Evolutionary conservation across 345 rosid species (phyloP).

Genomic region (Salix exigua): DNA sequence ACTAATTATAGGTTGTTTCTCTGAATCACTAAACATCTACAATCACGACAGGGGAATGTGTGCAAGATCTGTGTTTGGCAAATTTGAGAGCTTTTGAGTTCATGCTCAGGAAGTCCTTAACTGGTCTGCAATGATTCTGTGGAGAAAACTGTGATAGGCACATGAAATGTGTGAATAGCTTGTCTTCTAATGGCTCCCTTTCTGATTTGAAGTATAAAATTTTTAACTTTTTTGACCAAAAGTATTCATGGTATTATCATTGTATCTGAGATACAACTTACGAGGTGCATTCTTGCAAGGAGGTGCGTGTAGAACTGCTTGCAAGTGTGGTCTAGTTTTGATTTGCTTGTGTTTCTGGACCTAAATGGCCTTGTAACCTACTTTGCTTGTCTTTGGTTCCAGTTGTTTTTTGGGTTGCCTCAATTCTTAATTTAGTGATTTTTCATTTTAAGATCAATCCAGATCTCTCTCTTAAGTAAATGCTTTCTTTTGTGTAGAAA

Average conservation of each 20-base stretch:
- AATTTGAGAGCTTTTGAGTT: neutral
- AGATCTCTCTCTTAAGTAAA: conserved; percentile 10
- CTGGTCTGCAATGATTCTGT: neutral
- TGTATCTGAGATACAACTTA: neutral
- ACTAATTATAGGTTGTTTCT: neutral
- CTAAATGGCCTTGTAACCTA: neutral
- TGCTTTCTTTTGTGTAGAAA: conserved; percentile 51
- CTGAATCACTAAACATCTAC: neutral
- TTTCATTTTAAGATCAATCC: neutral
- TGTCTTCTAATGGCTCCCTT: neutral
- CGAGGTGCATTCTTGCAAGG: neutral
- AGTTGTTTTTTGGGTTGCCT: neutral
- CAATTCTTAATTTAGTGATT: conserved; percentile 1
- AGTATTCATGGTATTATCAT: neutral
- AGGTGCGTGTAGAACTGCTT: neutral
- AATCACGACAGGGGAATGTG: neutral
- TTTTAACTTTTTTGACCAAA: neutral
- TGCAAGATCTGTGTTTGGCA: neutral
- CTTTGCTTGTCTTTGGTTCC: neutral
- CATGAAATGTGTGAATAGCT: neutral
- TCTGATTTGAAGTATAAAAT: neutral
- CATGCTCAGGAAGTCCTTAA: neutral
- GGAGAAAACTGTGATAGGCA: neutral
- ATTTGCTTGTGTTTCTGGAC: neutral
- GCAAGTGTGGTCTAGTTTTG: neutral